phyloP scores from a whole-genome alignment of 192 early-diverging fungal genomes.

The Backusella tarrabulga region DNA sequence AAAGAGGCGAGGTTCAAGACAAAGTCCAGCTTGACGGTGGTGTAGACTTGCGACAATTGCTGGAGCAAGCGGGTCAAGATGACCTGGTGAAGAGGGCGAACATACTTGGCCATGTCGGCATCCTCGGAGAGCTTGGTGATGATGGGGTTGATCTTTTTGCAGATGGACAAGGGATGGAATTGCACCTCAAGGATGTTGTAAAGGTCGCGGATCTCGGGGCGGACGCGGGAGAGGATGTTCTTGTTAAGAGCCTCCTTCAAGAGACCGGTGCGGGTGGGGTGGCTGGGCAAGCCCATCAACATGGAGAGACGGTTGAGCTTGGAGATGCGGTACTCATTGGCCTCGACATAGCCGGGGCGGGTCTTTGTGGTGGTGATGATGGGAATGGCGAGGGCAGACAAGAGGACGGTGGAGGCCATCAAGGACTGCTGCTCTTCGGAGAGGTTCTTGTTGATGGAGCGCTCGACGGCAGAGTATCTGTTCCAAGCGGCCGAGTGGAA shows the following conservation, averaged over 20 bases:
- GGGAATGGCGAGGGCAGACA: slow-evolving; percentile 95
- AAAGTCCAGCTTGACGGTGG: slow-evolving; percentile 93
- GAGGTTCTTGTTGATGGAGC: slow-evolving; percentile 75
- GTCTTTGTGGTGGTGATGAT: slow-evolving; percentile 87
- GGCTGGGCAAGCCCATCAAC: slow-evolving; percentile 80
- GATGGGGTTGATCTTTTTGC: slow-evolving; percentile 93
- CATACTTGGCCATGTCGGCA: slow-evolving; percentile 83
- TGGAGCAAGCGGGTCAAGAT: slow-evolving; percentile 97
- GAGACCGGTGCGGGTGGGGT: slow-evolving; percentile 87
- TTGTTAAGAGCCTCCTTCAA: slow-evolving; percentile 89
- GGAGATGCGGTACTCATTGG: slow-evolving; percentile 76
- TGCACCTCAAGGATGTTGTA: slow-evolving; percentile 97
- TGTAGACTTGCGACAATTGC: slow-evolving; percentile 98
- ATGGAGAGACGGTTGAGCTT: slow-evolving; percentile 79
- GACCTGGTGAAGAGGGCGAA: slow-evolving; percentile 91
- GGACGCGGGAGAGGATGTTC: slow-evolving; percentile 80
- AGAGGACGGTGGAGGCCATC: slow-evolving; percentile 89
- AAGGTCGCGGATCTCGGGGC: slow-evolving; percentile 86
- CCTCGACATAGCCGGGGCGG: slow-evolving; percentile 66
- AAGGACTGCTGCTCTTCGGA: slow-evolving; percentile 83
- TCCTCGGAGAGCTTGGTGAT: slow-evolving; percentile 72
- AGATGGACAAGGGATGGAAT: slow-evolving; percentile 98
- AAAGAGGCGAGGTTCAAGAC: slow-evolving; percentile 87
- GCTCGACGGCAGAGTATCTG: slow-evolving; percentile 80
- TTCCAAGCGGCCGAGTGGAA: slow-evolving; percentile 98